phyloP scores from a whole-genome alignment of 2,329 filamentous ascomycete genomes.

The Phaeophleospora eucalypticola region DNA sequence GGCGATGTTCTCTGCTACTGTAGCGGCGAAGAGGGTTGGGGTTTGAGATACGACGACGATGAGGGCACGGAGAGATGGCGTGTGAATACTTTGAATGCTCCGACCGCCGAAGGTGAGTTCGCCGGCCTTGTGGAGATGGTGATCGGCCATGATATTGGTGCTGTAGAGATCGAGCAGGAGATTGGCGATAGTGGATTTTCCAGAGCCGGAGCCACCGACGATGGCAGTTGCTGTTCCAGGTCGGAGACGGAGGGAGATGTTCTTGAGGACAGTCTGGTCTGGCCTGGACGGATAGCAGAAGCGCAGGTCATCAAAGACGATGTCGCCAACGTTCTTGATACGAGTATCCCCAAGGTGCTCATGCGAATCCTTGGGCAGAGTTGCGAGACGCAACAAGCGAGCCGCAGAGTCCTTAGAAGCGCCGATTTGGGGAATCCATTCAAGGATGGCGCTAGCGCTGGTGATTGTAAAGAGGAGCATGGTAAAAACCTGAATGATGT shows the following conservation, averaged over 20 bases:
- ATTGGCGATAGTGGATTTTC: conserved; percentile 79
- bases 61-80: conserved; percentile 54
- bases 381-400: conserved; percentile 66
- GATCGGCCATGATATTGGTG: conserved; percentile 46
- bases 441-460: conserved; percentile 65
- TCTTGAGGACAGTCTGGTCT: conserved; percentile 52
- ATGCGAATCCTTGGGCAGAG: conserved; percentile 56
- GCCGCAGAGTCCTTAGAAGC: conserved; percentile 68
- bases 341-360: conserved; percentile 52
- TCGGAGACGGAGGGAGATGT: conserved; percentile 62
- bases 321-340: conserved; percentile 46
- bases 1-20: conserved; percentile 73
- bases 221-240: conserved; percentile 67
- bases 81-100: conserved; percentile 57
- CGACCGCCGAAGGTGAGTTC: conserved; percentile 57
- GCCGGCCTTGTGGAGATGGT: conserved; percentile 21
- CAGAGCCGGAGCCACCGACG: conserved; percentile 80
- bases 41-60: conserved; percentile 67
- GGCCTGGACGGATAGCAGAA: conserved; percentile 68
- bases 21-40: conserved; percentile 72
- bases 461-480: conserved; percentile 80
- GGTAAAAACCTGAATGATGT: conserved; percentile 71
- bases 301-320: conserved; percentile 58
- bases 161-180: conserved; percentile 73
- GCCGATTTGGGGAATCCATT: conserved; percentile 75